These are phyloP conservation scores for Solanum hybrid DNA, from an alignment of 305 asterid genomes.

Conservation along the genomic window DNA sequence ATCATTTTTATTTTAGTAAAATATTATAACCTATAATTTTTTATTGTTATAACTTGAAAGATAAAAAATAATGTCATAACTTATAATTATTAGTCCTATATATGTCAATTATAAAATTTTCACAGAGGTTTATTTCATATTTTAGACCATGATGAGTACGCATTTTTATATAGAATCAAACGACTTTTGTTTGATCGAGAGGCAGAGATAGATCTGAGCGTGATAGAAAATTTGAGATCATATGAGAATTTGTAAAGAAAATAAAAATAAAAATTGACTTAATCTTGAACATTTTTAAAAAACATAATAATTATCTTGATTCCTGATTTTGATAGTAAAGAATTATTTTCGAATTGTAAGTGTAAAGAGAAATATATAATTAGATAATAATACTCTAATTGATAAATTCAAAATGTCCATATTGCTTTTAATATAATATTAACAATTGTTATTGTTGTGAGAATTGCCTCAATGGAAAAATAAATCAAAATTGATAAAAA, in stretches of 20 bases:
- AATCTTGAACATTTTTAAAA: neutral
- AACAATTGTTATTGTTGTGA: neutral
- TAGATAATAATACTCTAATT: neutral
- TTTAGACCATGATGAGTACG: no score
- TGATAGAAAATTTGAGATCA: neutral
- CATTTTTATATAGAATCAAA: no score
- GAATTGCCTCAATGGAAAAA: neutral
- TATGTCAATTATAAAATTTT: no score
- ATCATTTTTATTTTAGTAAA: no score
- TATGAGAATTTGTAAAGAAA: neutral
- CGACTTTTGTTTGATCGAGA: neutral
- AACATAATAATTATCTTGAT: neutral
- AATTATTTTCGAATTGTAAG: neutral
- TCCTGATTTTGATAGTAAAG: neutral
- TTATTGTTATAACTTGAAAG: no score
- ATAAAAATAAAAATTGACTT: neutral
- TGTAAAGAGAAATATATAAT: neutral
- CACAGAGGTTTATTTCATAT: no score
- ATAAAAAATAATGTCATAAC: no score
- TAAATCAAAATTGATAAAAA: neutral
- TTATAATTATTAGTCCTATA: no score
- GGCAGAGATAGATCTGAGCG: neutral
- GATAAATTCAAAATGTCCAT: neutral
- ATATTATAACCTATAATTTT: no score
- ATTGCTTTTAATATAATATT: neutral